Conservation (phyloP, 345 rosid genomes). For the Eucalyptus pumila region DNA sequence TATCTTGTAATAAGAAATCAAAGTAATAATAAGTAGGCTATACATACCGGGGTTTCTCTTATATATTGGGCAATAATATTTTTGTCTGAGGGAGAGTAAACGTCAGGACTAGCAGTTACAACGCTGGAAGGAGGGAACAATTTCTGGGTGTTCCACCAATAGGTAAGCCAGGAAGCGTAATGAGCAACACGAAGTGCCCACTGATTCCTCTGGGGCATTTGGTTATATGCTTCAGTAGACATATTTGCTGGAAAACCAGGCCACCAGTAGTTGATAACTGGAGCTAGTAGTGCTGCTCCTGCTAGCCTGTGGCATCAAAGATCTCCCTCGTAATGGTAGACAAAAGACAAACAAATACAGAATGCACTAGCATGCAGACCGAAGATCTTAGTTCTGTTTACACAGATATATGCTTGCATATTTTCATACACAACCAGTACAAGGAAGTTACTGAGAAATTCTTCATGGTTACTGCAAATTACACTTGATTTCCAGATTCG, state of each 20-base stretch:
- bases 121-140: neutral
- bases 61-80: neutral
- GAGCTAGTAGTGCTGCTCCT: slow-evolving; percentile 37
- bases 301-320: slow-evolving; percentile 21
- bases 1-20: neutral
- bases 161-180: slow-evolving; percentile 3
- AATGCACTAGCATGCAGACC: neutral
- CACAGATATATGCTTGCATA: neutral
- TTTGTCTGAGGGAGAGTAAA: neutral
- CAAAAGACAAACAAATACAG: neutral
- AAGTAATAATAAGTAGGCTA: neutral
- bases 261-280: slow-evolving; percentile 52
- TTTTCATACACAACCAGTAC: neutral
- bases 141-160: slow-evolving; percentile 12
- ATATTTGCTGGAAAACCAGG: slow-evolving; percentile 29
- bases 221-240: slow-evolving; percentile 14
- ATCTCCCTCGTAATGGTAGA: neutral
- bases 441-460: neutral
- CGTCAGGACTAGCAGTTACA: neutral
- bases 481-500: neutral
- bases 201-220: neutral
- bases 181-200: slow-evolving; percentile 6
- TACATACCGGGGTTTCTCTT: neutral
- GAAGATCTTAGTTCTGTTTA: neutral
- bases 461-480: neutral